These are phyloP conservation scores for Botrytis porri DNA, from an alignment of 2,329 filamentous ascomycete species.

Conservation along the genomic window DNA sequence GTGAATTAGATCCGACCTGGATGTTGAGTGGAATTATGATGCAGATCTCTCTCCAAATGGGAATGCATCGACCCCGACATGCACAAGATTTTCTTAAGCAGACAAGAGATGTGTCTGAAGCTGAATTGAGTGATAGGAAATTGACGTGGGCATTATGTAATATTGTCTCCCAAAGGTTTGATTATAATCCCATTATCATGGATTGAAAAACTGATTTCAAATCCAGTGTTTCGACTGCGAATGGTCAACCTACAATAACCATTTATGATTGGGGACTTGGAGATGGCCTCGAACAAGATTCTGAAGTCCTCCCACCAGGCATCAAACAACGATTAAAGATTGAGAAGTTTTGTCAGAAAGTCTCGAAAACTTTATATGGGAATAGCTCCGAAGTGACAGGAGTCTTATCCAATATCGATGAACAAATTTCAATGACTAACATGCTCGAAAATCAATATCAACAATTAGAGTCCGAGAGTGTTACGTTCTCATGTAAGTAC, in stretches of 20 bases:
- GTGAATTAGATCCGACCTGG: conserved; percentile 29
- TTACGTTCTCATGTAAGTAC: conserved; percentile 16
- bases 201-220: background rate
- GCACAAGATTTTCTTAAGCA: conserved; percentile 29
- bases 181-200: background rate
- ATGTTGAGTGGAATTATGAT: conserved; percentile 35
- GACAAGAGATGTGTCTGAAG: conserved; percentile 25
- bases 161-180: conserved; percentile 61
- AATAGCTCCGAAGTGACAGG: conserved; percentile 45
- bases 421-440: conserved; percentile 44
- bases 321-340: conserved; percentile 51
- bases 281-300: conserved; percentile 42
- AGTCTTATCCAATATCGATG: conserved; percentile 41
- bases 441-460: conserved; percentile 37
- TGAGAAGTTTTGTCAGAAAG: conserved; percentile 57
- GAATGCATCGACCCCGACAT: conserved; percentile 31
- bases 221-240: conserved; percentile 60
- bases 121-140: conserved; percentile 49
- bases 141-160: conserved; percentile 68
- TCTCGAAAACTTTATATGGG: conserved; percentile 55
- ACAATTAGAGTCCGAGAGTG: conserved; percentile 15
- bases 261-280: conserved; percentile 57
- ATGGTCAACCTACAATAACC: conserved; percentile 63
- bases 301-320: conserved; percentile 49
- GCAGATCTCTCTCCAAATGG: conserved; percentile 34